Evolutionary conservation across 768 basidiomycete species (phyloP), one percentile per base, ranked within the genome.

Genomic region (Pulveroboletus sp.): DNA sequence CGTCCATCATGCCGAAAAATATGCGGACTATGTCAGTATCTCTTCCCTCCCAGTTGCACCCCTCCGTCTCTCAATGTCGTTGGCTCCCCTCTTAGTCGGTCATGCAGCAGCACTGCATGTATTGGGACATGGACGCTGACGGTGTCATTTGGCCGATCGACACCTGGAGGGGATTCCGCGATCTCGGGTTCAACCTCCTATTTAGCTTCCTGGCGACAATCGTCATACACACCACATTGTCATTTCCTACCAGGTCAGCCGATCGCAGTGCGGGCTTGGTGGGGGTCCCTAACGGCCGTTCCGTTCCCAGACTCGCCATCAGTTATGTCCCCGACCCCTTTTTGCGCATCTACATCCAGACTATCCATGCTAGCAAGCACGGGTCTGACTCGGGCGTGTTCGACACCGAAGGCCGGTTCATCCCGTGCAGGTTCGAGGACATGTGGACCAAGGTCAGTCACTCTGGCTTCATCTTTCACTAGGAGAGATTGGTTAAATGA

Each of bases 121-220:
- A 72, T 53, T 75, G 73, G 64, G 74, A 76, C 46, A 56, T 49
- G 8, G 70, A 75, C 52, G 28, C 51, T 4, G 76, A 78, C 46
- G 73, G 73, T 3, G 49, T 76, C 39, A 71, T 78, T 44, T 76
- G 72, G 71, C 76, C 75, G 5, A 47, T 55, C 10, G 73, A 76
- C 45, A 77, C 76, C 8, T 75, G 62, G 59, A 53, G 57, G 7
- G 73, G 71, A 14, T 73, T 76, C 57, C 66, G 69, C 50, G 64
- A 65, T 26, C 67, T 77, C 27, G 71, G 72, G 7, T 77, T 72
- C 68, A 65, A 67, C 45, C n/a, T 72, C 42, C 47, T 73, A 39
- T 65, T 76, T 47, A 56, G 63, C 48, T 43, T 72, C 17, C 46
- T 72, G 27, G 65, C 72, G 31, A 57, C 58, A 46, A 54, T 73